Conservation (phyloP, 2,329 filamentous ascomycete species). For the Aspergillus sp. region DNA sequence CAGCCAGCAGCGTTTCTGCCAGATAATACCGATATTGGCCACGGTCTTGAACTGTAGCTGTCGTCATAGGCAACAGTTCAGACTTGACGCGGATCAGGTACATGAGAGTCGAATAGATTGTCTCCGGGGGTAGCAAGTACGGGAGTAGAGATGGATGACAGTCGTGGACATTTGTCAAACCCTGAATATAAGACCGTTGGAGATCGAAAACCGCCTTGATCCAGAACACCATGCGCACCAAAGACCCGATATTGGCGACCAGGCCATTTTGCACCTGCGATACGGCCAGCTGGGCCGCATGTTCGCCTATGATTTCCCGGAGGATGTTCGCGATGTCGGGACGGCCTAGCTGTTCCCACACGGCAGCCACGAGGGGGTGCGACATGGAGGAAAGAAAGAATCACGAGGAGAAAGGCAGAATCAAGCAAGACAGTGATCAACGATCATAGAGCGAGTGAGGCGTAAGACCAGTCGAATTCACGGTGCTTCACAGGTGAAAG, state of each 20-base stretch:
- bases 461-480: too few species aligned
- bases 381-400: slow-evolving; percentile 15
- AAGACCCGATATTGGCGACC: slow-evolving; percentile 15
- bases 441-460: too few species aligned
- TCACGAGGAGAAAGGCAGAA: background rate
- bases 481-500: too few species aligned
- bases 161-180: slow-evolving; percentile 18
- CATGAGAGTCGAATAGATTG: slow-evolving; percentile 26
- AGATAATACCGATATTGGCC: slow-evolving; percentile 13
- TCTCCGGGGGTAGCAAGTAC: slow-evolving; percentile 24
- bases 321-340: slow-evolving; percentile 27
- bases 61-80: slow-evolving; percentile 21
- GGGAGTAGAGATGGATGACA: slow-evolving; percentile 22
- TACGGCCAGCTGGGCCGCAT: slow-evolving; percentile 21
- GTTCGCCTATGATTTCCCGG: slow-evolving; percentile 29
- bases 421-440: too few species aligned
- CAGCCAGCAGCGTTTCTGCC: slow-evolving; percentile 24
- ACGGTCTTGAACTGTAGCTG: slow-evolving; percentile 15
- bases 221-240: slow-evolving; percentile 25
- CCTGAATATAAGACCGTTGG: slow-evolving; percentile 27
- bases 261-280: slow-evolving; percentile 16
- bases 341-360: slow-evolving; percentile 28
- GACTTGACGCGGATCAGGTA: slow-evolving; percentile 27
- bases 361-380: slow-evolving; percentile 27
- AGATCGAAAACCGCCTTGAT: slow-evolving; percentile 30